Percentiles rank a stretch among this genome's conserved stretches.
phyloP scores from a whole-genome alignment of 1,284 basidiomycete genomes.

The Phylloboletellus chloephorus region DNA sequence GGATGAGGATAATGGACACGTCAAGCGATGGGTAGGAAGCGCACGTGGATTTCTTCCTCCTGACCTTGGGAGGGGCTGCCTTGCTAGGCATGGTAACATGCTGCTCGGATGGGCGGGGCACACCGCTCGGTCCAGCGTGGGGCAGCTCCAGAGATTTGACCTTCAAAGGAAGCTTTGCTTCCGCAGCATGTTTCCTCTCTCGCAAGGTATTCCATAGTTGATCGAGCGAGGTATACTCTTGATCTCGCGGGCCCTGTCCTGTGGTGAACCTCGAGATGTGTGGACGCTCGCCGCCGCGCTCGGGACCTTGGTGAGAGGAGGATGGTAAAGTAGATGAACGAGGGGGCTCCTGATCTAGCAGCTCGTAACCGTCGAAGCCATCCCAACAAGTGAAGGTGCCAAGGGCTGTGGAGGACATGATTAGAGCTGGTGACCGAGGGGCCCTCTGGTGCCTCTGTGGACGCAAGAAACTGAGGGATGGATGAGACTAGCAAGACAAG shows the following conservation, averaged over 20 bases:
- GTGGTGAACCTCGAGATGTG: constrained; percentile 34
- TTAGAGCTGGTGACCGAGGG: constrained; percentile 12
- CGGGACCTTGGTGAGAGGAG: constrained; percentile 12
- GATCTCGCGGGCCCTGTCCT: constrained; percentile 37
- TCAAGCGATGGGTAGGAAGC: constrained; percentile 21
- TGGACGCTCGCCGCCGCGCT: constrained; percentile 27
- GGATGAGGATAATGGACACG: constrained; percentile 13
- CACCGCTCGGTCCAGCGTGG: constrained; percentile 21
- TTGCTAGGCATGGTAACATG: constrained; percentile 21
- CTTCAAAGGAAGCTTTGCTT: constrained; percentile 60
- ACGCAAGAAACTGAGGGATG: constrained; percentile 12
- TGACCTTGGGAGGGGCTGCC: constrained; percentile 35
- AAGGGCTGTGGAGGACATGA: constrained; percentile 29
- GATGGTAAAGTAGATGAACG: constrained; percentile 14
- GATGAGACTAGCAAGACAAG: constrained; percentile 28
- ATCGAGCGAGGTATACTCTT: constrained; percentile 45
- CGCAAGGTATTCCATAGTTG: constrained; percentile 59
- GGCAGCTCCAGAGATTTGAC: constrained; percentile 56
- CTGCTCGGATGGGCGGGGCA: constrained; percentile 26
- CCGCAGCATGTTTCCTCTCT: constrained; percentile 54
- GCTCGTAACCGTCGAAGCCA: constrained; percentile 33
- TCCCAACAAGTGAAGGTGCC: constrained; percentile 39
- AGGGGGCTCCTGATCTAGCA: constrained; percentile 17
- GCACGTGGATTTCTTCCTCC: constrained; percentile 56
- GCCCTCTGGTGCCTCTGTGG: constrained; percentile 20